Evolutionary conservation across 495 filamentous ascomycete species (phyloP), one percentile per base, ranked within the genome.

Genomic region (Ascodesmis nigricans): DNA sequence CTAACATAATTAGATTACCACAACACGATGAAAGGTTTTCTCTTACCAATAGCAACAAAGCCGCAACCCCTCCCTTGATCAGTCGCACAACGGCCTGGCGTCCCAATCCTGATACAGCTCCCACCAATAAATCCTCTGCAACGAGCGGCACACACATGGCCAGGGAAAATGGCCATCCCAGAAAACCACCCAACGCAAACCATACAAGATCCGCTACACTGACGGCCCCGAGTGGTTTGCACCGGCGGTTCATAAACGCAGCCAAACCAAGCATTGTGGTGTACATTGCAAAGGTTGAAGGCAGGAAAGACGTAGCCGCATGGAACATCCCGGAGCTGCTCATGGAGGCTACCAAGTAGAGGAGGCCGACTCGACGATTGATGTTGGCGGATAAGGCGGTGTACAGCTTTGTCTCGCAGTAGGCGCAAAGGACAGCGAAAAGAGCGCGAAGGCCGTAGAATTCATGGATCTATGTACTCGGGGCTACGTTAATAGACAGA

Each of bases 281-380:
- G 51, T 91, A 92, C 90, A 95, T 99, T 25, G 87, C 79, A 49
- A 95, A 95, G 44, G 78, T 91, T 11, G 80, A 90, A 2, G 90
- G 90, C 4, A 99, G 66, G 50, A 77, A 95, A 18, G 82, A 68
- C 7, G 71, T 62, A 16, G 82, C 79, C 1, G 87, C 70, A 56
- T 92, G 79, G 53, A 91, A 93, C 65, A 91, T 91, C 20, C 90
- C 90, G 0, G 90, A 74, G 43, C 73, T 84, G 45, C 69, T 71
- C 25, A 73, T 58, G 40, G 75, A 66, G 27, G 75, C 64, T 47
- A 81, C 58, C 31, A 91, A 54, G 58, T 84, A 95, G 43, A 90
- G 62, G 21, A 84, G 56, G 10, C 77, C 90, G 28, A 93, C 75
- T 35, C 79, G 63, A 9, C 73, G 68, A 54, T 78, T 78, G 24